Evolutionary conservation across 805 yeast genomes (phyloP).

Genomic region (Sugiyamaella smithiae): DNA sequence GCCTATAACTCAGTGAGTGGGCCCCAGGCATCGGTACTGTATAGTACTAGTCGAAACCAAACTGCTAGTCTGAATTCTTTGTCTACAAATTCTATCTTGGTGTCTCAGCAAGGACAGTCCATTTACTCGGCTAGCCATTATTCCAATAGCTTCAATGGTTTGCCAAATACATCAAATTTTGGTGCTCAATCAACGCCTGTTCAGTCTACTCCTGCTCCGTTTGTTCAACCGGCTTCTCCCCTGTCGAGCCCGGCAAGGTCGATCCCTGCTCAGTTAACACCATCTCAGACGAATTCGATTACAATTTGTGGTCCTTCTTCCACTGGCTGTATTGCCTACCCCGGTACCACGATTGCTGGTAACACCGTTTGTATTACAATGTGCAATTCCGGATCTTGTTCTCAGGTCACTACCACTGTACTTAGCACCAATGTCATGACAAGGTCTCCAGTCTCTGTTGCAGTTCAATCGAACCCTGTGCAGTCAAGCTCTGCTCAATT

Average conservation of each 20-base stretch:
- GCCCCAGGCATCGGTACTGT: too few relatives aligned
- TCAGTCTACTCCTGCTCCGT: slow-evolving; percentile 40
- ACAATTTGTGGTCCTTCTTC: too few relatives aligned
- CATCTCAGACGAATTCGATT: slow-evolving; percentile 1
- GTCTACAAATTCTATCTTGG: too few relatives aligned
- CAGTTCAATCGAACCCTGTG: slow-evolving; percentile 1
- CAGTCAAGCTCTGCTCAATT: not conserved
- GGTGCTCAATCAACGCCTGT: slow-evolving; percentile 2
- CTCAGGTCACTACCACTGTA: slow-evolving; percentile 53
- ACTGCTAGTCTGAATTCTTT: too few relatives aligned
- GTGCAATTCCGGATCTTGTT: slow-evolving; percentile 77
- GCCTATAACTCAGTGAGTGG: too few relatives aligned
- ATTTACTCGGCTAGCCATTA: too few relatives aligned
- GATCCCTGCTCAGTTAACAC: slow-evolving; percentile 51
- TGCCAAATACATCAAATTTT: too few relatives aligned
- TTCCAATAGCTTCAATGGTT: too few relatives aligned
- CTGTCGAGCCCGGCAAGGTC: slow-evolving; percentile 45
- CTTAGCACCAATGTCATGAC: not conserved
- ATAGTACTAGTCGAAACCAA: too few relatives aligned
- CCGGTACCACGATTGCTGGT: slow-evolving; percentile 4
- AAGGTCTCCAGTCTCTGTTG: not conserved
- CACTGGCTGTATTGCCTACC: slow-evolving; percentile 5
- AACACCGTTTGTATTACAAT: slow-evolving; percentile 58
- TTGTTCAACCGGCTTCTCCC: not conserved
- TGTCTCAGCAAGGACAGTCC: too few relatives aligned